Conservation (phyloP, 345 rosid genomes). For the Eutrema heterophyllum region DNA sequence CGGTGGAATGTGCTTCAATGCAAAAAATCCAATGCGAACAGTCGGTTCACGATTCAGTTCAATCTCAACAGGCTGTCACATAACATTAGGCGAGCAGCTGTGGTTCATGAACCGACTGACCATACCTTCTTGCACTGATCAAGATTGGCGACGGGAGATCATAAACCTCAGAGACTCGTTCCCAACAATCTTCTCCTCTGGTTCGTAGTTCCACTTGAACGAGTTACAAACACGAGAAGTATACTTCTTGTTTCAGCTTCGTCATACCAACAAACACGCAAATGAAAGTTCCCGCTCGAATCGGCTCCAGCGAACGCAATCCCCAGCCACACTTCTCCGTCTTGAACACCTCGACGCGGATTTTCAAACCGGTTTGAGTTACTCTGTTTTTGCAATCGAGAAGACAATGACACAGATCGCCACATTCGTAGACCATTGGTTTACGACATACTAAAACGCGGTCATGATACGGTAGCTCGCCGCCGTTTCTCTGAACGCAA, state of each 20-base stretch:
- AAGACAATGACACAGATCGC: constrained; percentile 35
- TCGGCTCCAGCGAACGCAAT: constrained; percentile 37
- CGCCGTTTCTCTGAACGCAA: constrained; percentile 35
- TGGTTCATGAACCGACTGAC: constrained; percentile 42
- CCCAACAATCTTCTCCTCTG: constrained; percentile 9
- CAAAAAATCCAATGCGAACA: constrained; percentile 36
- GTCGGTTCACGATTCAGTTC: constrained; percentile 6
- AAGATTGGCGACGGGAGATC: constrained; percentile 44
- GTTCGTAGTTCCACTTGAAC: constrained; percentile 16
- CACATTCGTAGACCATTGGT: constrained; percentile 40
- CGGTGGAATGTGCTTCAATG: constrained; percentile 41
- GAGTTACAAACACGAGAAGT: constrained; percentile 29
- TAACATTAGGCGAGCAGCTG: constrained; percentile 41
- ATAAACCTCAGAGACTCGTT: constrained; percentile 18
- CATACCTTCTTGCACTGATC: constrained; percentile 47
- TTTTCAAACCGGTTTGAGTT: constrained; percentile 34
- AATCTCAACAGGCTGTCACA: constrained; percentile 56
- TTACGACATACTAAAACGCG: constrained; percentile 17
- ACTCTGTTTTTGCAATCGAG: constrained; percentile 32
- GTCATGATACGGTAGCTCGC: constrained; percentile 15
- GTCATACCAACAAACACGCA: constrained; percentile 44
- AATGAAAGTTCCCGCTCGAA: constrained; percentile 40
- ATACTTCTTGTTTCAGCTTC: neutral
- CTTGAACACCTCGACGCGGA: constrained; percentile 43
- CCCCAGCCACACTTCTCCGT: constrained; percentile 43